Evolutionary conservation across 139 green algal species (phyloP), one percentile per base, ranked within the genome.

Genomic region (Marvania coccoides): DNA sequence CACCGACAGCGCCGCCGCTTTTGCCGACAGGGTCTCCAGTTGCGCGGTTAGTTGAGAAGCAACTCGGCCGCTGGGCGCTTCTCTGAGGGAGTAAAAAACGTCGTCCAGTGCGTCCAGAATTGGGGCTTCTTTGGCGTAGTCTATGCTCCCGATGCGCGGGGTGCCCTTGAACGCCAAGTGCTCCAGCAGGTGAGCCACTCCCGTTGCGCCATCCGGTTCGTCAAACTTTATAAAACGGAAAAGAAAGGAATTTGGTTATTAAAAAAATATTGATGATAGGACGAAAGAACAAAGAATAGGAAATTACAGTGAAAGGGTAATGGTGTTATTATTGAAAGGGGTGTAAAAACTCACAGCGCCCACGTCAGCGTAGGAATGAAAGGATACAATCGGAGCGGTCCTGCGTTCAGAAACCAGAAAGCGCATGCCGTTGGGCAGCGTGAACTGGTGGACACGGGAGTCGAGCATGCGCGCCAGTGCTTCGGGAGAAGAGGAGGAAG

Each of bases 171-270:
- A 94, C 1, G 86, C 90, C 63, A 92, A 69, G 58, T 96, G 89
- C 75, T 96, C 90, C 47, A 96, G 67, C 39, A 97, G 60, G 65
- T 96, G 90, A 0, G 90, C 90, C 33, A 96, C 69, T 2, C 85
- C 85, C 47, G 88, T 93, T 29, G 75, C 48, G 3, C 87, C 87
- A 24, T 87, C 76, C 13, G 61, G 65, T 55, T 95, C 88, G 35
- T 93, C 80, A 46, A 57, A 78, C 1, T n/a, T n/a, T n/a, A n/a
- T n/a, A n/a, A n/a, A n/a, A n/a, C n/a, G n/a, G n/a, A n/a, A n/a
- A n/a, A n/a, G n/a, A n/a, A n/a, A n/a, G n/a, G n/a, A n/a, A n/a
- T n/a, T n/a, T n/a, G n/a, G n/a, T n/a, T n/a, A n/a, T n/a, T n/a
- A n/a, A n/a, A n/a, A n/a, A n/a, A n/a, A n/a, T n/a, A n/a, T n/a